These are phyloP conservation scores for Marasmius tenuissimus DNA, from an alignment of 1,284 basidiomycete genomes.

Conservation along the genomic window DNA sequence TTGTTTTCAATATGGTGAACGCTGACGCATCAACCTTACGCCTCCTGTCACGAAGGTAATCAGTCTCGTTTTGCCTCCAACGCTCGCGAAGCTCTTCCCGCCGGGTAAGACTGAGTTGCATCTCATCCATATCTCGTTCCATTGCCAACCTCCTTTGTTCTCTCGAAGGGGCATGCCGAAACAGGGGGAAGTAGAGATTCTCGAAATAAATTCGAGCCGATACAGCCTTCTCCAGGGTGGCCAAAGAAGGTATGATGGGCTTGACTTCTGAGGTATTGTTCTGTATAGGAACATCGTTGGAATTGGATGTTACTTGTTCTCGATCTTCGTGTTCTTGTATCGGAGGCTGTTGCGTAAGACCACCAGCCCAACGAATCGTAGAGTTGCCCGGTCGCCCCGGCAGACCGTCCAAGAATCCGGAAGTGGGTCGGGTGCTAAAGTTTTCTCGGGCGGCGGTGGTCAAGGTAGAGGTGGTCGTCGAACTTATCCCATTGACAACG, in stretches of 20 bases:
- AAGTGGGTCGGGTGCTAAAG: constrained; percentile 41
- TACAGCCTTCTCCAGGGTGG: constrained; percentile 91
- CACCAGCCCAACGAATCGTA: constrained; percentile 57
- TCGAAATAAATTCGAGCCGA: constrained; percentile 95
- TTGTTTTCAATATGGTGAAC: constrained; percentile 91
- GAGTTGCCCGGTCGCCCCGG: constrained; percentile 61
- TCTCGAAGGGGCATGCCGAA: constrained; percentile 80
- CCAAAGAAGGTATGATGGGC: constrained; percentile 78
- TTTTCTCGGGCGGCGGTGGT: constrained; percentile 74
- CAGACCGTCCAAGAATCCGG: constrained; percentile 45
- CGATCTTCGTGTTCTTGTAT: constrained; percentile 57
- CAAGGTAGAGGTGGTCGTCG: constrained; percentile 59
- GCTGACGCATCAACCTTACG: constrained; percentile 81
- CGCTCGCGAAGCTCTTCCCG: constrained; percentile 73
- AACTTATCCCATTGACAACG: constrained; percentile 81
- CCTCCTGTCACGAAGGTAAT: constrained; percentile 83
- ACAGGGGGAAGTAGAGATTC: constrained; percentile 91
- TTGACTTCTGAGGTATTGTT: constrained; percentile 39
- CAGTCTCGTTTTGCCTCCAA: constrained; percentile 87
- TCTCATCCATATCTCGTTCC: constrained; percentile 82
- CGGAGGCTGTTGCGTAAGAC: constrained; percentile 62
- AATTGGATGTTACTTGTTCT: constrained; percentile 24
- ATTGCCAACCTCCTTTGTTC: constrained; percentile 84
- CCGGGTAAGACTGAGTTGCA: constrained; percentile 69
- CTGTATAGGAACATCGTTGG: constrained; percentile 21